A percentile compares a stretch with the other conserved stretches of the same genome.
phyloP scores from a whole-genome alignment of 768 basidiomycete species.

The Panellus pusillus region DNA sequence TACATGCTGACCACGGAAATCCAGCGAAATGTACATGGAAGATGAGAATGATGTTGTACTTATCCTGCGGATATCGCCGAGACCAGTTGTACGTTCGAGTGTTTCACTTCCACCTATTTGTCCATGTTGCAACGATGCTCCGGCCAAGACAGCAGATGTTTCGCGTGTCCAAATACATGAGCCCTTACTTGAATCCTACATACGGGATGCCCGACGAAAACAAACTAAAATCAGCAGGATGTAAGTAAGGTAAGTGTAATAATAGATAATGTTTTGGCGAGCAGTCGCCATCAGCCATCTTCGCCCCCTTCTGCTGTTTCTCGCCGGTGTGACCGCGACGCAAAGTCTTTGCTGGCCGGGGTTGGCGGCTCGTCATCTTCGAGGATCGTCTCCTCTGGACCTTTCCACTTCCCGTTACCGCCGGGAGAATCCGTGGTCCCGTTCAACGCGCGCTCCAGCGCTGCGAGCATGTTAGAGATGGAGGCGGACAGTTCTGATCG shows the following conservation, averaged over 20 bases:
- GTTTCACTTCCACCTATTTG: too few relatives aligned
- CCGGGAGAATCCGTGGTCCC: constrained; percentile 30
- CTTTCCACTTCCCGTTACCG: constrained; percentile 36
- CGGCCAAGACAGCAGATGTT: too few relatives aligned
- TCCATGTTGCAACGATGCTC: too few relatives aligned
- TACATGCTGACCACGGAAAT: too few relatives aligned
- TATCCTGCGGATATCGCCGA: background rate
- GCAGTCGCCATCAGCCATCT: constrained; percentile 4
- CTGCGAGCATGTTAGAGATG: constrained; percentile 24
- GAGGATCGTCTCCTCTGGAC: constrained; percentile 45
- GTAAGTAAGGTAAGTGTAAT: constrained; percentile 17
- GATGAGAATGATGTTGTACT: background rate
- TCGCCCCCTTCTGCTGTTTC: constrained; percentile 41
- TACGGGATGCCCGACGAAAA: constrained; percentile 4
- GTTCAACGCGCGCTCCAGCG: constrained; percentile 58
- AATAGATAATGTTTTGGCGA: background rate
- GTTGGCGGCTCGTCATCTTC: constrained; percentile 46
- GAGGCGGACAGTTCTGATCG: background rate
- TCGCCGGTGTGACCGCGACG: constrained; percentile 38
- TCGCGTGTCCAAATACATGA: too few relatives aligned
- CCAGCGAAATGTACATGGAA: too few relatives aligned
- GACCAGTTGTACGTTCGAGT: too few relatives aligned
- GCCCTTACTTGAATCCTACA: background rate
- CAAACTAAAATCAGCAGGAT: constrained; percentile 6
- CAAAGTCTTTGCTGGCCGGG: constrained; percentile 16